Evolutionary conservation across 2,329 filamentous ascomycete genomes (phyloP).

Genomic region (Cladophialophora yegresii): DNA sequence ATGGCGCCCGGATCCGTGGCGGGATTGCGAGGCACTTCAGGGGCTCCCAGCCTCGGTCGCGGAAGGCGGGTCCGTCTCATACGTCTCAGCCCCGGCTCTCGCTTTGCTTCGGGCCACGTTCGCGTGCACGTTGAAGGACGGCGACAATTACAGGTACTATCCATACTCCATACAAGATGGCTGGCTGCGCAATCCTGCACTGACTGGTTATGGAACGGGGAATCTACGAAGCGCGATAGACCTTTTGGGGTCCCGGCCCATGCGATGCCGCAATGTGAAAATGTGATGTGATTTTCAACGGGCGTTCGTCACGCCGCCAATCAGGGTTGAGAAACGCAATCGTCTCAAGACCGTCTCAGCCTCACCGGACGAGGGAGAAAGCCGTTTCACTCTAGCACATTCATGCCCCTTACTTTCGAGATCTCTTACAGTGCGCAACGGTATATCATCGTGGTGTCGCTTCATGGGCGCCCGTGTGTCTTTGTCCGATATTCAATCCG

Average conservation of each 20-base stretch:
- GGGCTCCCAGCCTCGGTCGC: neutral
- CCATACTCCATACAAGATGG: no score
- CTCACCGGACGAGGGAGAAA: neutral
- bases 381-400: neutral
- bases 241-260: neutral
- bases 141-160: no score
- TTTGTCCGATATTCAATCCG: neutral
- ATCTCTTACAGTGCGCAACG: neutral
- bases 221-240: neutral
- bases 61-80: neutral
- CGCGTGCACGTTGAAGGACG: no score
- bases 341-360: neutral
- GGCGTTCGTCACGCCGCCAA: neutral
- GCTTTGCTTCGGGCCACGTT: no score
- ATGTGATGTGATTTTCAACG: neutral
- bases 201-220: neutral
- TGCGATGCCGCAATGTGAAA: neutral
- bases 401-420: neutral
- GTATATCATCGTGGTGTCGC: neutral
- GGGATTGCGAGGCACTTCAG: neutral
- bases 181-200: neutral
- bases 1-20: neutral
- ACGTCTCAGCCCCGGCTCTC: neutral
- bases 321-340: neutral
- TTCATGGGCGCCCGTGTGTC: neutral